A percentile compares a stretch with the other conserved stretches of the same genome.
phyloP scores from a whole-genome alignment of 371 early-diverging fungal species.

The Rhizomucor miehei region DNA sequence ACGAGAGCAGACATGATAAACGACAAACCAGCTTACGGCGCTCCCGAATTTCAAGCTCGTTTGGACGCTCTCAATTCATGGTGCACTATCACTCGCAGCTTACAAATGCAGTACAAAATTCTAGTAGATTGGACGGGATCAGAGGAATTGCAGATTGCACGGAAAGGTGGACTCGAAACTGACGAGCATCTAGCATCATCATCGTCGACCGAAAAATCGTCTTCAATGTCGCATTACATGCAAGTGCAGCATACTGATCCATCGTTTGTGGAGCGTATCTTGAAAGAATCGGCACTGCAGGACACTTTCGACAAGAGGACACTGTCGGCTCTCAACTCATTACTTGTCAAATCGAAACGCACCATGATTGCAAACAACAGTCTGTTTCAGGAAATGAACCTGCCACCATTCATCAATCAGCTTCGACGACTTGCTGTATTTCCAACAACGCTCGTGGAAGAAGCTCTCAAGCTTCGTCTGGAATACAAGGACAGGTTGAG shows the following conservation, averaged over 20 bases:
- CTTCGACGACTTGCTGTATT: slow-evolving; percentile 74
- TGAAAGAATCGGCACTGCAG: slow-evolving; percentile 80
- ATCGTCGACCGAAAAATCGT: slow-evolving; percentile 3
- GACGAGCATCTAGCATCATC: slow-evolving; percentile 1
- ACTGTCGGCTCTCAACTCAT: slow-evolving; percentile 51
- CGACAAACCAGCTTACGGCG: slow-evolving; percentile 73
- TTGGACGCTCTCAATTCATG: slow-evolving; percentile 77
- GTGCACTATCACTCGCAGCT: slow-evolving; percentile 69
- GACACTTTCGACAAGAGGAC: slow-evolving; percentile 79
- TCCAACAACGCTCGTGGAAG: slow-evolving; percentile 75
- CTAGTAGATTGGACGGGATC: slow-evolving; percentile 84
- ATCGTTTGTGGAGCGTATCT: slow-evolving; percentile 81
- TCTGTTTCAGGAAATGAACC: slow-evolving; percentile 63
- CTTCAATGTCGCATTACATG: slow-evolving; percentile 5
- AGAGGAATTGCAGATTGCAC: slow-evolving; percentile 62
- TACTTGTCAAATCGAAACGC: slow-evolving; percentile 58
- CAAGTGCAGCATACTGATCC: slow-evolving; percentile 42
- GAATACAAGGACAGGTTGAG: slow-evolving; percentile 70
- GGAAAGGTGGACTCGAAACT: slow-evolving; percentile 22
- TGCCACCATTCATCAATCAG: slow-evolving; percentile 66
- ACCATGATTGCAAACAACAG: slow-evolving; percentile 67
- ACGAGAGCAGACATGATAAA: slow-evolving; percentile 61
- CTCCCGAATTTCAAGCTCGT: slow-evolving; percentile 63
- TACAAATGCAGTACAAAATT: slow-evolving; percentile 72
- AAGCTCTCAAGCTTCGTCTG: slow-evolving; percentile 73